Conservation (phyloP, 345 rosid species). For the Dimocarpus longan region DNA sequence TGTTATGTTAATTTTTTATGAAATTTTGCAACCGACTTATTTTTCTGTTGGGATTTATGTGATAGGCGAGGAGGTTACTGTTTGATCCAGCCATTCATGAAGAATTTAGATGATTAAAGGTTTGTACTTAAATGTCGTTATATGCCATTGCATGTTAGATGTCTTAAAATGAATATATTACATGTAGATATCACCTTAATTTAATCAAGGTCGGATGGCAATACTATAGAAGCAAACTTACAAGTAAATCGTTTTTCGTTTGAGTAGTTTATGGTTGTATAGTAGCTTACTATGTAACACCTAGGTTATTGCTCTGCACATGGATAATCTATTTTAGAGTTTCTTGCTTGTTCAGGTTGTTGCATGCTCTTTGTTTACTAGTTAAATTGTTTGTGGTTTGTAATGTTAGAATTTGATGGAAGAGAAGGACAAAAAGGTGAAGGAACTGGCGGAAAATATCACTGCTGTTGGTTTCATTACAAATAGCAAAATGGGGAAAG, state of each 20-base stretch:
- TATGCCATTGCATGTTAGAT: not conserved
- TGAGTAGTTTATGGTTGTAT: not conserved
- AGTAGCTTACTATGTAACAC: too few relatives aligned
- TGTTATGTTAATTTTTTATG: too few relatives aligned
- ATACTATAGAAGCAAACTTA: not conserved
- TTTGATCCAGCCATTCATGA: slow-evolving; percentile 97
- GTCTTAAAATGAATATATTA: slow-evolving; percentile 4
- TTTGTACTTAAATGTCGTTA: slow-evolving; percentile 32
- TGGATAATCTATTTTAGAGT: too few relatives aligned
- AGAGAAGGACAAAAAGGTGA: slow-evolving; percentile 94
- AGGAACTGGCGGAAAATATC: slow-evolving; percentile 91
- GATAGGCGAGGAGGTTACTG: slow-evolving; percentile 87
- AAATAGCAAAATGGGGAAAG: slow-evolving; percentile 90
- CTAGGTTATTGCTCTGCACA: too few relatives aligned
- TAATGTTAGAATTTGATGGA: slow-evolving; percentile 72
- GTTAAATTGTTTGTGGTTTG: slow-evolving; percentile 9
- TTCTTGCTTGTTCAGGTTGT: not conserved
- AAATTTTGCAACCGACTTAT: not conserved
- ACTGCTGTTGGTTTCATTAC: slow-evolving; percentile 88
- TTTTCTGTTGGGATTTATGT: slow-evolving; percentile 19
- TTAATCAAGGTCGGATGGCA: not conserved
- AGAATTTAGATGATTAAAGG: slow-evolving; percentile 92
- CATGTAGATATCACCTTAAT: slow-evolving; percentile 4
- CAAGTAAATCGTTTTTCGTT: not conserved
- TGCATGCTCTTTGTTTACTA: not conserved